Evolutionary conservation across 371 early-diverging fungal genomes (phyloP).

Genomic region (Mortierella sp.): DNA sequence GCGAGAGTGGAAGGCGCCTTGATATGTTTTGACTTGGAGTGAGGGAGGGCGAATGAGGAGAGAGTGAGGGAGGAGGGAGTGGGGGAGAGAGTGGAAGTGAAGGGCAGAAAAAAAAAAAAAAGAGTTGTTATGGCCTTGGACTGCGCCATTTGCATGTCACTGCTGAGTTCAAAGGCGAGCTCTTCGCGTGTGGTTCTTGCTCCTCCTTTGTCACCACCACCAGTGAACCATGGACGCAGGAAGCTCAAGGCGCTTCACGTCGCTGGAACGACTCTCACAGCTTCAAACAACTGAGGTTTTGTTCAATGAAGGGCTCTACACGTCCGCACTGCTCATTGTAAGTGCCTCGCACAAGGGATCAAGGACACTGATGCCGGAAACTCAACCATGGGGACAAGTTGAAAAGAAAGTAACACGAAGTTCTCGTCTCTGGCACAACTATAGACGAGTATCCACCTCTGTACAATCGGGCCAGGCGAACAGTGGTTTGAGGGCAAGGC

Average conservation of each 20-base stretch:
- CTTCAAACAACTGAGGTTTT: constrained; percentile 15
- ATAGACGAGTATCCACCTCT: constrained; percentile 35
- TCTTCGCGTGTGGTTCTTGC: neutral
- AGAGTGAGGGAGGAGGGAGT: no score
- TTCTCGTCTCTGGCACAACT: neutral
- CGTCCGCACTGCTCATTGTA: constrained; percentile 44
- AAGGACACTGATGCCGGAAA: no score
- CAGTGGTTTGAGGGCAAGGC: constrained; percentile 33
- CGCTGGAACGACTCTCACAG: constrained; percentile 32
- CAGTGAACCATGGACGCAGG: constrained; percentile 28
- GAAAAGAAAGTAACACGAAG: no score
- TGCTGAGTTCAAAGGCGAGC: neutral
- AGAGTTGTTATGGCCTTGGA: neutral
- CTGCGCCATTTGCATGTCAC: no score
- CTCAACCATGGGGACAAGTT: neutral
- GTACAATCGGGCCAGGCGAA: constrained; percentile 24
- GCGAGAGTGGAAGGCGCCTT: neutral
- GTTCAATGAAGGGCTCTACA: constrained; percentile 27
- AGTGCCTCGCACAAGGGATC: neutral
- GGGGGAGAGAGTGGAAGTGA: neutral
- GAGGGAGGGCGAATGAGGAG: no score
- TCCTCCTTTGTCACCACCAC: neutral
- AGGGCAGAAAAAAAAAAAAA: constrained; percentile 14
- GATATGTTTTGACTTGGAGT: neutral
- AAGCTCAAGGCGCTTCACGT: neutral